Conservation (phyloP, 2,329 filamentous ascomycete genomes). For the Fusarium nisikadoi region DNA sequence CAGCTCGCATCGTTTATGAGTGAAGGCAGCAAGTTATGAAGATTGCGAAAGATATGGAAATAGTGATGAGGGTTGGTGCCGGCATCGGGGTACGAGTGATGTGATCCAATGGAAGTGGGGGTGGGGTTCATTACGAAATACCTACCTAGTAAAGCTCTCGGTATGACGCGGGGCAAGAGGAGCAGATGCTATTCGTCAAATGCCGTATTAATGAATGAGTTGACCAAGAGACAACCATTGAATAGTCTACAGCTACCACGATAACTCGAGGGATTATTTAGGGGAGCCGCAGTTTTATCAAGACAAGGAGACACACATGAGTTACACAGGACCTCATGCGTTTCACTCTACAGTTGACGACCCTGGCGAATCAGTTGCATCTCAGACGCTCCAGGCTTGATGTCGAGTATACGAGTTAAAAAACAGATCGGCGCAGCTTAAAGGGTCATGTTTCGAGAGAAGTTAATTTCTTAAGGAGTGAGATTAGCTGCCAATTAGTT, state of each 20-base stretch:
- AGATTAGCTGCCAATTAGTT: constrained; percentile 4
- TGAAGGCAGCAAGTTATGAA: background rate
- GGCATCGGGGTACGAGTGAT: constrained; percentile 15
- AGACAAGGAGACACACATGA: background rate
- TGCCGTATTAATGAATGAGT: background rate
- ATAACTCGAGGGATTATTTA: background rate
- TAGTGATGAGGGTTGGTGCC: constrained; percentile 8
- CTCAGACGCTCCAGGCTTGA: background rate
- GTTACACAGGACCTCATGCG: background rate
- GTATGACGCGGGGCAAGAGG: constrained; percentile 28
- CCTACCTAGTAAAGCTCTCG: background rate
- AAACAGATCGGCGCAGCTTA: background rate
- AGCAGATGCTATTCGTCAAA: constrained; percentile 13
- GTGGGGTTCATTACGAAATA: constrained; percentile 31
- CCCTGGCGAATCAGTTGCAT: background rate
- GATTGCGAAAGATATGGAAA: constrained; percentile 4
- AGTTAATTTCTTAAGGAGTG: background rate
- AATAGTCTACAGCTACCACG: background rate
- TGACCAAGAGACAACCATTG: background rate
- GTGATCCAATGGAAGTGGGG: constrained; percentile 29
- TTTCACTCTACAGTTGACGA: background rate
- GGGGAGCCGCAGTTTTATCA: background rate
- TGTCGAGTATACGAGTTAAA: background rate
- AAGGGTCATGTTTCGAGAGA: background rate
- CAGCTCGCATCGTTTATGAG: constrained; percentile 31